Evolutionary conservation across 1,139 yeast genomes (phyloP), one percentile per base, ranked within the genome.

Genomic region (Taphrina flavorubra): DNA sequence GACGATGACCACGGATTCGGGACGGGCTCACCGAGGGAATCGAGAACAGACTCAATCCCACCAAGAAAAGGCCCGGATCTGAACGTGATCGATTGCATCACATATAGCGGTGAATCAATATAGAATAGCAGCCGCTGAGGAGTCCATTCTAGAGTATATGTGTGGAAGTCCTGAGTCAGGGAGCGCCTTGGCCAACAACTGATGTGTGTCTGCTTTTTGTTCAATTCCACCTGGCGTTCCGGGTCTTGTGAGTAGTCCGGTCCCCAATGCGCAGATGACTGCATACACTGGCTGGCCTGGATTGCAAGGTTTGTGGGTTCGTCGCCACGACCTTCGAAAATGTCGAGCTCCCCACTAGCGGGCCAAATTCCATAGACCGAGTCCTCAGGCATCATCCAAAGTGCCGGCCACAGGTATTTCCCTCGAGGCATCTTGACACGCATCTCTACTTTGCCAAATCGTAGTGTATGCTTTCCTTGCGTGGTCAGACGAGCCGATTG

Each of bases 361-460:
- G 72, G 72, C 72, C 72, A 71, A 2, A 55, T 47, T 16, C 72
- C 72, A 42, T 71, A 71, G 39, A 61, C 68, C n/a, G 57, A 57
- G 31, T 70, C 55, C 10, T 59, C 56, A 20, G 72, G 72, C 65
- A 71, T 56, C 72, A 71, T 68, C 72, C 72, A 71, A 36, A 71
- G 63, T 4, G 72, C 72, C 3, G 72, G 72, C 72, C 72, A 71
- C 25, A 71, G 39, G 71, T 72, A 71, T 55, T 69, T 70, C n/a
- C 72, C 72, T 14, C 55, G 57, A 8, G 72, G 72, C 65, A 71
- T 49, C 51, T 60, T 61, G 20, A 72, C 72, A 20, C 67, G 63
- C 31, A 71, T 69, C 46, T 71, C 72, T 36, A 71, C 68, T 40
- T 68, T 68, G 40, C 72, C 72, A 59, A 69, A 70, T 37, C 58